Conservation (phyloP, 805 yeast genomes). For the Candida morakotiae region DNA sequence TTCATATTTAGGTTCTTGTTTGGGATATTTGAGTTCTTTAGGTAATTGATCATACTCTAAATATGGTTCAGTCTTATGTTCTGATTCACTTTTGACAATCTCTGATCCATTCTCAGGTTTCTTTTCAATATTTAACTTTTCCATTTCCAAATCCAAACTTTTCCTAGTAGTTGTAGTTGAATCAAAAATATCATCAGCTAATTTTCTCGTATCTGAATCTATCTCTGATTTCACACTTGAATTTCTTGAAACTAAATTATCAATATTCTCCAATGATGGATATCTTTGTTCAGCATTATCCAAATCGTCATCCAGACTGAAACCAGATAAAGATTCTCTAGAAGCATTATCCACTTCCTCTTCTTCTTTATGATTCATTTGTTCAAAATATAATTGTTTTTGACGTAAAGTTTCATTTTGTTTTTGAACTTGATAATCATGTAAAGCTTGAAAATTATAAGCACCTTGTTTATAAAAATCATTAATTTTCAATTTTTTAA, state of each 20-base stretch:
- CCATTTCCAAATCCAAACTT: background rate
- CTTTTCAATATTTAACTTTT: background rate
- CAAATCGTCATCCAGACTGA: constrained; percentile 12
- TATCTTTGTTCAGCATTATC: constrained; percentile 49
- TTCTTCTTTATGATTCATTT: constrained; percentile 18
- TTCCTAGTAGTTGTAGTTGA: no score
- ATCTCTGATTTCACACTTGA: background rate
- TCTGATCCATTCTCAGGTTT: background rate
- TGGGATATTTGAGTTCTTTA: background rate
- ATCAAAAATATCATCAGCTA: constrained; percentile 38
- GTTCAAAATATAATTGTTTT: constrained; percentile 38
- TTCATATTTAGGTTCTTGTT: background rate
- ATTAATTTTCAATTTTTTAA: constrained; percentile 23
- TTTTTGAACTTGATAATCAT: constrained; percentile 42
- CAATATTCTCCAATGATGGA: constrained; percentile 35
- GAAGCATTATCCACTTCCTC: constrained; percentile 1
- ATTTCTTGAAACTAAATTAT: background rate
- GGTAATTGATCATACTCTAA: background rate
- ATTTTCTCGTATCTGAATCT: constrained; percentile 25
- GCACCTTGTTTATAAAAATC: constrained; percentile 51
- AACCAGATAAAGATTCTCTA: constrained; percentile 5
- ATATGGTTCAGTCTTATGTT: background rate
- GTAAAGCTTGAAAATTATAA: constrained; percentile 54
- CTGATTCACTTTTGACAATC: background rate
- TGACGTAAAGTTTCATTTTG: constrained; percentile 31